These are phyloP conservation scores for Nowakowskiella sp. DNA, from an alignment of 192 early-diverging fungal species.

Conservation along the genomic window DNA sequence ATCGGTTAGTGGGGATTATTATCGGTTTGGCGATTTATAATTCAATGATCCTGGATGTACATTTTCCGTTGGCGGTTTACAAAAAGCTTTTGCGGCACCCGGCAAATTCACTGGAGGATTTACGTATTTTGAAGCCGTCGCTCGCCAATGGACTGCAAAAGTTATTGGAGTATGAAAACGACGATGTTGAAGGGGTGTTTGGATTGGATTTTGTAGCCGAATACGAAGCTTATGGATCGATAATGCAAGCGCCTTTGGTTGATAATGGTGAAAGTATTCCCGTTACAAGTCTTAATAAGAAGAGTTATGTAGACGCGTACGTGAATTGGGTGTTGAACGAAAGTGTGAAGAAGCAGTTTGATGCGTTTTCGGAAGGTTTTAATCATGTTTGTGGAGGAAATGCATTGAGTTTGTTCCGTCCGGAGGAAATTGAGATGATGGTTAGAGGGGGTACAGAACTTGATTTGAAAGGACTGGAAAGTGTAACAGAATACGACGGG, in stretches of 20 bases:
- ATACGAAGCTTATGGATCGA: slow-evolving; percentile 47
- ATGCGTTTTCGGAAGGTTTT: slow-evolving; percentile 73
- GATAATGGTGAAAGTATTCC: slow-evolving; percentile 52
- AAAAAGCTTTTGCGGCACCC: slow-evolving; percentile 73
- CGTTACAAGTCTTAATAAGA: slow-evolving; percentile 71
- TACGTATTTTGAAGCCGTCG: slow-evolving; percentile 65
- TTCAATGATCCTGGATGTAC: slow-evolving; percentile 82
- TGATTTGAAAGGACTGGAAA: slow-evolving; percentile 37
- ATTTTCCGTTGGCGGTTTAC: slow-evolving; percentile 76
- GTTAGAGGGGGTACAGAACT: slow-evolving; percentile 43
- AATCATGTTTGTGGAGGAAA: slow-evolving; percentile 60
- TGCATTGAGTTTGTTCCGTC: slow-evolving; percentile 44
- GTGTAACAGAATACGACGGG: slow-evolving; percentile 48
- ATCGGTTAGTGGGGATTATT: slow-evolving; percentile 76
- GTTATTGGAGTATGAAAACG: slow-evolving; percentile 60
- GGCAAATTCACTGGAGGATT: slow-evolving; percentile 56
- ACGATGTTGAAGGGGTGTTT: slow-evolving; percentile 69
- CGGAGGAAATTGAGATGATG: slow-evolving; percentile 49
- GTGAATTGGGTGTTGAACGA: slow-evolving; percentile 59
- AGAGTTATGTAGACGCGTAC: slow-evolving; percentile 64
- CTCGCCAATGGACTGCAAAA: slow-evolving; percentile 69
- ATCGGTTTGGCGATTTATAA: slow-evolving; percentile 91
- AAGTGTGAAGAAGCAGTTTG: slow-evolving; percentile 52
- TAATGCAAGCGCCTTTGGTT: slow-evolving; percentile 53
- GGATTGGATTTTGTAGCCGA: slow-evolving; percentile 65